Conservation (phyloP, 768 basidiomycete genomes). For the Lentinus brumalis region DNA sequence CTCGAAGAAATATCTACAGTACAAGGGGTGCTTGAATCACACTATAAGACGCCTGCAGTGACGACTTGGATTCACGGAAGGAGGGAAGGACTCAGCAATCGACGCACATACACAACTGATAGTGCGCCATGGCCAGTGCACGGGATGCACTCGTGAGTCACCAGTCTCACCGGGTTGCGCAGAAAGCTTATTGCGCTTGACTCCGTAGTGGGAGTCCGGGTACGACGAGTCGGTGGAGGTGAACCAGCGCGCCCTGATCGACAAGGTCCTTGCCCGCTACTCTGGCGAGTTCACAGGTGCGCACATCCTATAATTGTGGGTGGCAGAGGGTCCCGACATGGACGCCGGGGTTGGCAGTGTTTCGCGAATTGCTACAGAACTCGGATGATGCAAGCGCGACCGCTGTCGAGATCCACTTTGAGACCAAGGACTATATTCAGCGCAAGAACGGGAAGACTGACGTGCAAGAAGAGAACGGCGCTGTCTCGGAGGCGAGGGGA, state of each 20-base stretch:
- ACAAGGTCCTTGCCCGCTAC: conserved; percentile 95
- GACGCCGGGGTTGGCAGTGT: conserved; percentile 41
- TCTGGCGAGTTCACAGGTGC: conserved; percentile 88
- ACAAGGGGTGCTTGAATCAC: too few species aligned
- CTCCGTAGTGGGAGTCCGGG: conserved; percentile 52
- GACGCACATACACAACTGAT: background rate
- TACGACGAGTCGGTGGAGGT: conserved; percentile 86
- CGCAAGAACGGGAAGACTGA: conserved; percentile 28
- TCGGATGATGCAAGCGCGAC: conserved; percentile 88
- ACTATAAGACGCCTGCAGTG: background rate
- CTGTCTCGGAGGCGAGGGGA: background rate
- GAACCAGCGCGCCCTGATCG: conserved; percentile 94
- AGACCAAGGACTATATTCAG: conserved; percentile 56
- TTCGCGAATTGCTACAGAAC: conserved; percentile 91
- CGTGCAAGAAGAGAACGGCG: conserved; percentile 11
- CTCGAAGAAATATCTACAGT: too few species aligned
- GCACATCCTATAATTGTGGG: conserved; percentile 8
- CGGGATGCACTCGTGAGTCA: conserved; percentile 23
- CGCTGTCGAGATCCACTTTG: conserved; percentile 77
- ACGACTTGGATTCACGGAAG: background rate
- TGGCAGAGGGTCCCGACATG: background rate
- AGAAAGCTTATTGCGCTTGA: background rate
- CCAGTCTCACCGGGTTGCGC: background rate
- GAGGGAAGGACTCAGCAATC: background rate
- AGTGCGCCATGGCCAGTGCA: conserved; percentile 18